Evolutionary conservation across 306 rosid species (phyloP), one percentile per base, ranked within the genome.

Genomic region (Corylus americana): DNA sequence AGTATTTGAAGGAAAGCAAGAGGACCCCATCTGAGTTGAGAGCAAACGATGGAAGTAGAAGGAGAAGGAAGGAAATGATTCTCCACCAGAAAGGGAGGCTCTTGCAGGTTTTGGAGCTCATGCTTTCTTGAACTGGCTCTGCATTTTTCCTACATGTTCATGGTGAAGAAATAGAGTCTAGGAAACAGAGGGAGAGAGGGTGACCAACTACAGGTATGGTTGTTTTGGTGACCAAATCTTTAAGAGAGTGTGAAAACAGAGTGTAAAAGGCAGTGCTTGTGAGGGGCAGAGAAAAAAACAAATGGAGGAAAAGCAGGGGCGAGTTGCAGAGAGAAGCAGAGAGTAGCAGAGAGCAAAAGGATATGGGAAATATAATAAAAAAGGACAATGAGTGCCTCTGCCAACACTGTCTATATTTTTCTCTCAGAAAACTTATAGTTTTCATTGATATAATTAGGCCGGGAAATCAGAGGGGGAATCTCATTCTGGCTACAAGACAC

Each of bases 1-100:
- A 83, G 80, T 89, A 88, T 79, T 91, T 95, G 87, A 95, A 93
- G 11, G 91, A 85, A 53, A 93, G 93, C 78, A 95, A 74, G 74
- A 85, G 78, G 58, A 82, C 75, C 57, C 92, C 99, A 75, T 95
- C 98, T 37, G 85, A 59, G 87, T 90, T 89, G 7, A 95, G 97
- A 84, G 96, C 85, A 53, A 76, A 63, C 2, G 89, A 74, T 2
- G 79, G 87, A 67, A 55, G 73, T 1, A 75, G 82, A 37, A 85
- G 82, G 50, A 85, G 75, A 61, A 84, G 58, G 49, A 80, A 73
- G 25, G 79, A 82, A 55, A 73, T 31, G 63, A 85, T 68, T 58
- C 75, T 50, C 87, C 87, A 86, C 83, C 82, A 82, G 3, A 88
- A 83, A 80, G 75, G 80, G 70, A 86, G 81, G 27, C 64, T 76